Percentiles rank a stretch among this genome's conserved stretches.
These are phyloP conservation scores for Spinacia oleracea DNA, from an alignment of 179 eudicot genomes.

Conservation along the genomic window DNA sequence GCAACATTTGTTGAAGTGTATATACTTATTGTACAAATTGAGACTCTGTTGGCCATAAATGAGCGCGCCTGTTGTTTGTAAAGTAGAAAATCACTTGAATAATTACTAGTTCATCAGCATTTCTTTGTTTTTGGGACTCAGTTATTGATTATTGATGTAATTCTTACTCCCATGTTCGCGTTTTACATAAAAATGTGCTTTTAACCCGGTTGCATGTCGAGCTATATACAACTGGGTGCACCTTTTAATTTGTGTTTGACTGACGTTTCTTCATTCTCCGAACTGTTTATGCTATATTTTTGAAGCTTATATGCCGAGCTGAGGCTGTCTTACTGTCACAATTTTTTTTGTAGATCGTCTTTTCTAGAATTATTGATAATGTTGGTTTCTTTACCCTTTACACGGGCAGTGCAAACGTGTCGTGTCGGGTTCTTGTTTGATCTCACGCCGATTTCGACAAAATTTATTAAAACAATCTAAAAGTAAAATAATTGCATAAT, in stretches of 20 bases:
- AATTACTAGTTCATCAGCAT: slow-evolving; percentile 23
- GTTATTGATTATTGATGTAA: slow-evolving; percentile 3
- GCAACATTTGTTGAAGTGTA: slow-evolving; percentile 38
- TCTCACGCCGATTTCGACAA: too few relatives aligned
- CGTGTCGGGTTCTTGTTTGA: too few relatives aligned
- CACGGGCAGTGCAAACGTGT: too few relatives aligned
- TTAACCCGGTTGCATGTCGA: too few relatives aligned
- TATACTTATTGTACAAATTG: slow-evolving; percentile 43
- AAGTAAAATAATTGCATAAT: too few relatives aligned
- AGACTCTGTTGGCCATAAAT: slow-evolving; percentile 32
- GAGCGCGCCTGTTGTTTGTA: slow-evolving; percentile 37
- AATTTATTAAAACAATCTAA: too few relatives aligned
- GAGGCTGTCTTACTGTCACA: background rate
- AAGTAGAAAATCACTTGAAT: slow-evolving; percentile 33
- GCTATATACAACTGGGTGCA: too few relatives aligned
- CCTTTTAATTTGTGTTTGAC: too few relatives aligned
- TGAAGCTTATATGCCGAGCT: background rate
- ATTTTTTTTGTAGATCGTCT: background rate
- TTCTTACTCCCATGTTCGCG: background rate
- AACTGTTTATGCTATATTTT: too few relatives aligned
- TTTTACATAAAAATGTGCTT: background rate
- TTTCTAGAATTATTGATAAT: too few relatives aligned
- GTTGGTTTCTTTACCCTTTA: background rate
- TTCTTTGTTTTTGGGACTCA: background rate
- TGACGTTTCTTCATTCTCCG: background rate